A percentile compares a stretch with the other conserved stretches of the same genome.
Conservation (phyloP, 192 early-diverging fungal genomes). For the Pilobolus umbonatus region DNA sequence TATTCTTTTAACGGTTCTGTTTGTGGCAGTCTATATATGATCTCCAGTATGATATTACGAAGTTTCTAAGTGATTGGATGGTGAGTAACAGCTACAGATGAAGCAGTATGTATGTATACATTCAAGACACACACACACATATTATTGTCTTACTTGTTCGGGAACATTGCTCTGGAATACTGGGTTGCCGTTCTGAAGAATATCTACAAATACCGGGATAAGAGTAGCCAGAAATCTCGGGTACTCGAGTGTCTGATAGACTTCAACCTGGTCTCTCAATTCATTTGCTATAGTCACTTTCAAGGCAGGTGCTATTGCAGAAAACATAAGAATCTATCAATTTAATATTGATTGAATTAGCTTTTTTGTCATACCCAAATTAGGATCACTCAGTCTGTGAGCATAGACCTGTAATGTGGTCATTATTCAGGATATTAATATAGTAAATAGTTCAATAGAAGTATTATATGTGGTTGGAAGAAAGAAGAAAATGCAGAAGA, state of each 20-base stretch:
- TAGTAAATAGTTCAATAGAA: background rate
- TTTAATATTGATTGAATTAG: background rate
- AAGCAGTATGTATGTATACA: background rate
- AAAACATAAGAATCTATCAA: slow-evolving; percentile 2
- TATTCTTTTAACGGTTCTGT: slow-evolving; percentile 78
- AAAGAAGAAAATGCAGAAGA: background rate
- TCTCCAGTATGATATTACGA: slow-evolving; percentile 82
- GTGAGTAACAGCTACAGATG: background rate
- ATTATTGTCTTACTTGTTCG: slow-evolving; percentile 55
- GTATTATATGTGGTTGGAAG: background rate
- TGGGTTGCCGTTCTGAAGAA: slow-evolving; percentile 66
- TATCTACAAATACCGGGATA: slow-evolving; percentile 78
- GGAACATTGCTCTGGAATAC: slow-evolving; percentile 71
- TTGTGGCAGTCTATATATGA: slow-evolving; percentile 88
- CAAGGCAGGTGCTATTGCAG: slow-evolving; percentile 49
- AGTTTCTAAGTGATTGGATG: slow-evolving; percentile 63
- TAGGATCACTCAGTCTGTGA: slow-evolving; percentile 45
- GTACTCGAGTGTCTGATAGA: slow-evolving; percentile 84
- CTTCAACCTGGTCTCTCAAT: slow-evolving; percentile 86
- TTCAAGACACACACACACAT: background rate
- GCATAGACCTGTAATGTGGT: slow-evolving; percentile 45
- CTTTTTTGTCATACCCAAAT: slow-evolving; percentile 33
- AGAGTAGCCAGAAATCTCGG: slow-evolving; percentile 69
- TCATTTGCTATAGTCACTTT: slow-evolving; percentile 82
- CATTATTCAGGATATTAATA: slow-evolving; percentile 13